Evolutionary conservation across 331 rosid species (phyloP), one percentile per base, ranked within the genome.

Genomic region (Pyrus hybrid): DNA sequence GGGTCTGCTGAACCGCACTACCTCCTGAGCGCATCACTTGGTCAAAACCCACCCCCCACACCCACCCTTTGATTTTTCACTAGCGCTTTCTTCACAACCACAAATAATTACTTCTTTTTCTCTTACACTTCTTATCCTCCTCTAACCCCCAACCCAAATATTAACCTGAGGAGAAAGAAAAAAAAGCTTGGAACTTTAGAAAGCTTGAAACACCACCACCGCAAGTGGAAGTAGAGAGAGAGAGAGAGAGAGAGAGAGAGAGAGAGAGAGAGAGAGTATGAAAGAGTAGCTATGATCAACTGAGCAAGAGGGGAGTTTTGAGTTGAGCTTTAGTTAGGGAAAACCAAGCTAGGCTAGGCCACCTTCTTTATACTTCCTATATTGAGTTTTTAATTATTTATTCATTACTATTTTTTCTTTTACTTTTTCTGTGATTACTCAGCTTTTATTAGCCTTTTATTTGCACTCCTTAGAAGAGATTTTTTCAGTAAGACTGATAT

Each of bases 1-100:
- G 97, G 90, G 99, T 92, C 97, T 95, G 97, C 90, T 92, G 98
- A 72, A 87, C 88, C 67, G 93, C 87, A 76, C 92, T 82, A 75
- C 70, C 88, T 87, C 89, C 94, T 88, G 97, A 86, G 84, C 96
- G 97, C 97, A 92, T 92, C 83, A 88, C 97, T 88, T 81, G 88
- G 13, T 60, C 22, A 71, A 68, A 79, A 81, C 87, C 87, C 87
- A 58, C 74, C 85, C 90, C 83, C 87, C 84, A 28, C 14, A 4
- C 82, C 86, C 81, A 81, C 92, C 92, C 83, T 79, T 61, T 62
- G 67, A 65, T 67, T 67, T 66, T 5, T 13, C 5, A 8, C 9
- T 3, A 41, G 47, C 47, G 14, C 71, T 32, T 68, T 25, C 68
- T 73, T 37, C 71, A 74, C 43, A 65, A 73, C 75, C 26, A 80